A percentile compares a stretch with the other conserved stretches of the same genome.
These are phyloP conservation scores for Scheffersomyces lignicola DNA, from an alignment of 1,139 yeast genomes.

Conservation along the genomic window DNA sequence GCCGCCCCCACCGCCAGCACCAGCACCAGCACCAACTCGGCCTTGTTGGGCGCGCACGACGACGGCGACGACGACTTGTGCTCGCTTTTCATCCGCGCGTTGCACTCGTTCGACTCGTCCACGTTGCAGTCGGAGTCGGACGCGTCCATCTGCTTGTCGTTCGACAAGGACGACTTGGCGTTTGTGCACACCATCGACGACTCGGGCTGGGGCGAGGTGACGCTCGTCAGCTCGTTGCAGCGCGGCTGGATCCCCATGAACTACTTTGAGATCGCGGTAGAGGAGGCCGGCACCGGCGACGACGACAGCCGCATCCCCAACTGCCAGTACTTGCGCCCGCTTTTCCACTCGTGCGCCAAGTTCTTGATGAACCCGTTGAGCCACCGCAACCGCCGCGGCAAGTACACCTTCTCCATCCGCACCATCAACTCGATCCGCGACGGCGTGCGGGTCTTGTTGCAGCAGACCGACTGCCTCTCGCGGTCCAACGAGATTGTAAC, in stretches of 20 bases:
- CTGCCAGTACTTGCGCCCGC: conserved; percentile 53
- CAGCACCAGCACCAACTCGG: background rate
- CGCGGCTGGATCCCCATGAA: conserved; percentile 98
- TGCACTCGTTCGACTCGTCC: conserved; percentile 76
- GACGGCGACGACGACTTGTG: conserved; percentile 40
- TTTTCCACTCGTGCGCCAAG: conserved; percentile 73
- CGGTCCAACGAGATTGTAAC: conserved; percentile 79
- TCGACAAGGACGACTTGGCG: conserved; percentile 76
- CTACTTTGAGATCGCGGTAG: conserved; percentile 68
- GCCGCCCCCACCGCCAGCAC: background rate
- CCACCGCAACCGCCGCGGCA: conserved; percentile 40
- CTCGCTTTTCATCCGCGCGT: conserved; percentile 56
- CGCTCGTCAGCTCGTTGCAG: conserved; percentile 63
- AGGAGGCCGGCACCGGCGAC: conserved; percentile 18
- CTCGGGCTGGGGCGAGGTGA: conserved; percentile 98
- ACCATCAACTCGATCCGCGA: conserved; percentile 60
- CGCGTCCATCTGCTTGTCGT: conserved; percentile 79
- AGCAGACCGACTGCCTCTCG: conserved; percentile 80
- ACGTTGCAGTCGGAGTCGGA: conserved; percentile 66
- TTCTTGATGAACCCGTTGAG: conserved; percentile 72
- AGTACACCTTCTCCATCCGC: conserved; percentile 46
- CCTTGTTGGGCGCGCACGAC: background rate
- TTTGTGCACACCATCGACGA: conserved; percentile 87
- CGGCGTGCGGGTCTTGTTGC: conserved; percentile 77
- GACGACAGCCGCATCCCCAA: conserved; percentile 31